Evolutionary conservation across 2,329 filamentous ascomycete species (phyloP), one percentile per base, ranked within the genome.

Genomic region (Sclerotinia glacialis): DNA sequence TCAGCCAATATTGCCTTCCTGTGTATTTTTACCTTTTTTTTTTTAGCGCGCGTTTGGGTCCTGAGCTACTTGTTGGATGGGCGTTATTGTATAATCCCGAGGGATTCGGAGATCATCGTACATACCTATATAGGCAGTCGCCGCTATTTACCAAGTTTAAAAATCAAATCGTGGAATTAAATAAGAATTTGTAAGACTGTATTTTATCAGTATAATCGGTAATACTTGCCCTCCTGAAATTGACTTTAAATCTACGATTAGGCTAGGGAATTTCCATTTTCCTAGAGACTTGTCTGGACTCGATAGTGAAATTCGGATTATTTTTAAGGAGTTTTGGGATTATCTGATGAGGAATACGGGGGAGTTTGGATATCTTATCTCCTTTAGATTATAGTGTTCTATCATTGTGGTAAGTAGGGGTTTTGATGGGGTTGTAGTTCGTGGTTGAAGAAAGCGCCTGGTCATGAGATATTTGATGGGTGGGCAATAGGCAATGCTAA

Each of bases 31-130:
- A 44, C 28, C 44, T 26, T 56, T 37, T 23, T 60, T 47, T 34
- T 47, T 59, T 49, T 60, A 44, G 44, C 58, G 58, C 58, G 58
- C 58, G 58, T 60, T 60, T 60, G 58, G 28, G 31, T 31, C 37
- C 58, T 8, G 42, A 31, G n/a, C 28, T 37, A 49, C 28, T 60
- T 49, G 5, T 18, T 47, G 42, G 9, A 46, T 34, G 21, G 28
- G 44, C 44, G n/a, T 60, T 37, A 23, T 60, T 60, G 8, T 49
- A 21, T 14, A 26, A 37, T 21, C 12, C 37, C 37, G 31, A 21
- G 58, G 26, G 26, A 34, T 49, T 12, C 34, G 50, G 28, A 47
- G 28, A 59, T 47, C 12, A 47, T 46, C 23, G 23, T 58, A 44
- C 2, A 44, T 47, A 47, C 2, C 21, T 49, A n/a, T 37, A 49